Conservation (phyloP, 2,329 filamentous ascomycete species). For the Triangularia setosa region DNA sequence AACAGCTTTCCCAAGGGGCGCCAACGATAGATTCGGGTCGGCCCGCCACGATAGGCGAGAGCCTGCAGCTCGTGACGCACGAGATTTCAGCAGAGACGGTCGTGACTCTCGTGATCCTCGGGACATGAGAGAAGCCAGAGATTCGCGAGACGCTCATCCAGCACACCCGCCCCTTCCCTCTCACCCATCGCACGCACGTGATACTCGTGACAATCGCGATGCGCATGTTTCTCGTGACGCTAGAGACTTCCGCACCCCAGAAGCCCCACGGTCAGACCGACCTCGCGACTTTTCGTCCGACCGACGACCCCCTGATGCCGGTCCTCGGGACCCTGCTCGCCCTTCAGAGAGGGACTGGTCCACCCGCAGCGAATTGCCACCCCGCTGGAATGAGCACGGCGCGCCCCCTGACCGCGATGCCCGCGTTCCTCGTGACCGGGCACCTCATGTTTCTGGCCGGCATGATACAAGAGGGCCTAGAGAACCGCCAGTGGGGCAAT, state of each 20-base stretch:
- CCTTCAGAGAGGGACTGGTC: conserved; percentile 39
- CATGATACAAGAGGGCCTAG: conserved; percentile 26
- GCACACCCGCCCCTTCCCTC: conserved; percentile 22
- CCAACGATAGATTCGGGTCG: conserved; percentile 25
- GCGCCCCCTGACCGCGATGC: conserved; percentile 30
- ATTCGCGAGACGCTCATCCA: conserved; percentile 36
- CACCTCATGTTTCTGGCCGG: conserved; percentile 21
- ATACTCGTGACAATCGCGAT: conserved; percentile 35
- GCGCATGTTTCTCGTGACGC: conserved; percentile 30
- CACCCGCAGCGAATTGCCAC: conserved; percentile 28
- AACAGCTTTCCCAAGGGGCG: conserved; percentile 34
- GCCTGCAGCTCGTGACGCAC: neutral
- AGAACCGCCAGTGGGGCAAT: conserved; percentile 21
- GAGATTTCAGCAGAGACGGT: neutral
- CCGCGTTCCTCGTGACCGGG: conserved; percentile 38
- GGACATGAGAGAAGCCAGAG: conserved; percentile 29
- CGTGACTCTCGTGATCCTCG: conserved; percentile 8
- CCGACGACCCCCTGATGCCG: conserved; percentile 39
- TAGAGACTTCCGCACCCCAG: conserved; percentile 33
- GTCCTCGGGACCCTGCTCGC: conserved; percentile 34
- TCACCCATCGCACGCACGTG: conserved; percentile 29
- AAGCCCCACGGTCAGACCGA: conserved; percentile 40
- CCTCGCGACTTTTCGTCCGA: conserved; percentile 42
- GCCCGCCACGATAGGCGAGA: conserved; percentile 31
- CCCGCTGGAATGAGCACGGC: conserved; percentile 35